These are phyloP conservation scores for Diplodia intermedia DNA, from an alignment of 2,329 filamentous ascomycete genomes.

Conservation along the genomic window DNA sequence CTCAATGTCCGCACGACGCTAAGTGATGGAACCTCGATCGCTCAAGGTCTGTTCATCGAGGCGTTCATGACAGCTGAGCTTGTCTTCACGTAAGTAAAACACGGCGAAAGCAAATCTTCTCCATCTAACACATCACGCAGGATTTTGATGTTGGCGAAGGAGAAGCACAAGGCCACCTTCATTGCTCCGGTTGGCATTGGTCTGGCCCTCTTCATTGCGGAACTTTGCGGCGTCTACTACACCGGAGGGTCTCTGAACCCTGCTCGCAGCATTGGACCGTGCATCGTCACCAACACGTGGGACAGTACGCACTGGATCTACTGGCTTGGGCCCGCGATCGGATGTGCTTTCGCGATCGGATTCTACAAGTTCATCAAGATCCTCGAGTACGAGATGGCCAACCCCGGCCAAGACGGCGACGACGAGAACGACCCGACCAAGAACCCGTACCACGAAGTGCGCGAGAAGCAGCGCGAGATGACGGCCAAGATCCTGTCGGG, in stretches of 20 bases:
- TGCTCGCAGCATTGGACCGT: slow-evolving; percentile 55
- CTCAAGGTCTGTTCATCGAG: slow-evolving; percentile 50
- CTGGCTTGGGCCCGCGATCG: slow-evolving; percentile 55
- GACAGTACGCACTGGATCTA: slow-evolving; percentile 56
- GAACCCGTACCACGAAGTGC: slow-evolving; percentile 31
- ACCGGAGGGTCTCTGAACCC: slow-evolving; percentile 57
- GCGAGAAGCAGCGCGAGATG: slow-evolving; percentile 32
- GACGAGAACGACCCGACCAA: slow-evolving; percentile 36
- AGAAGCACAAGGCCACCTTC: slow-evolving; percentile 44
- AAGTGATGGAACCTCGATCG: slow-evolving; percentile 42
- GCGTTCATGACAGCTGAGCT: slow-evolving; percentile 50
- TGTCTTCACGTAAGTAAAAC: slow-evolving; percentile 46
- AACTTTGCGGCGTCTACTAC: slow-evolving; percentile 46
- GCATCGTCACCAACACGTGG: slow-evolving; percentile 50
- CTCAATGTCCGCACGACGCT: slow-evolving; percentile 45
- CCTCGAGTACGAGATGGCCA: slow-evolving; percentile 53
- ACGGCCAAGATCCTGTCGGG: slow-evolving; percentile 28
- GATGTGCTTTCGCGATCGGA: slow-evolving; percentile 46
- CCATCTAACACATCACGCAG: slow-evolving; percentile 40
- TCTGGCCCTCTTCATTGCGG: slow-evolving; percentile 38
- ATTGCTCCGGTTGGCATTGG: slow-evolving; percentile 39
- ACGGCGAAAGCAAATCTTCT: slow-evolving; percentile 40
- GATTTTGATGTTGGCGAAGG: slow-evolving; percentile 41
- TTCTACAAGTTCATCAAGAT: slow-evolving; percentile 52
- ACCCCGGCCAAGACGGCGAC: slow-evolving; percentile 50